Conservation (phyloP, 768 basidiomycete species). For the Crassisporium funariophilum region DNA sequence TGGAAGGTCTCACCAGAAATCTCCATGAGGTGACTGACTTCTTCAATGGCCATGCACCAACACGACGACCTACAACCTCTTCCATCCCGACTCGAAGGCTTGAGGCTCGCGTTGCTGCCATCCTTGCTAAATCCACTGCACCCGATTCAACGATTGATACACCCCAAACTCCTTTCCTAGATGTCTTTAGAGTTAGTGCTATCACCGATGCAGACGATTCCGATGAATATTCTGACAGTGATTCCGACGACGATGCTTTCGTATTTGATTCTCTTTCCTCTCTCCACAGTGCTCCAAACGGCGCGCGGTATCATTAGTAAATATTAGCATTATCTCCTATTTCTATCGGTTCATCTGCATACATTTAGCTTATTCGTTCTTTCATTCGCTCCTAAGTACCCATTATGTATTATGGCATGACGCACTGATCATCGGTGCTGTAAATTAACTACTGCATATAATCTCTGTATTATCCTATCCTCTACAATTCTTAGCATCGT, state of each 20-base stretch:
- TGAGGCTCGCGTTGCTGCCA: conserved; percentile 80
- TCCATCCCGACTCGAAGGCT: conserved; percentile 59
- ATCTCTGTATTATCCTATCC: conserved; percentile 9
- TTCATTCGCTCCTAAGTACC: conserved; percentile 13
- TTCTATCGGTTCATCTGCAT: conserved; percentile 12
- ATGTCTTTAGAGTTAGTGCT: conserved; percentile 67
- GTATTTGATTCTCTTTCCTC: conserved; percentile 58
- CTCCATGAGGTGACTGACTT: conserved; percentile 75
- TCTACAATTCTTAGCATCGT: conserved; percentile 57
- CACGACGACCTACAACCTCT: conserved; percentile 32
- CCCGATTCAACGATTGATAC: conserved; percentile 51
- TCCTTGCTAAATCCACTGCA: conserved; percentile 77
- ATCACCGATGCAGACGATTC: conserved; percentile 48
- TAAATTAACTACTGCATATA: conserved; percentile 20
- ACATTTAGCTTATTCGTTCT: conserved; percentile 6
- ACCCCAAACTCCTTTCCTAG: conserved; percentile 80
- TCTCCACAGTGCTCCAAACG: conserved; percentile 50
- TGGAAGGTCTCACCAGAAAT: conserved; percentile 79
- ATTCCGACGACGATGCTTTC: conserved; percentile 61
- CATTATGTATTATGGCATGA: conserved; percentile 11
- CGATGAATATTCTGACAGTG: conserved; percentile 49
- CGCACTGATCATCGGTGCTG: conserved; percentile 12
- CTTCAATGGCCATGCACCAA: conserved; percentile 56
- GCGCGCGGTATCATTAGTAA: conserved; percentile 38
- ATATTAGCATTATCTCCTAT: conserved; percentile 13